Base-by-base conservation (phyloP, 768 basidiomycete species). In the Collybiopsis confluens region DNA sequence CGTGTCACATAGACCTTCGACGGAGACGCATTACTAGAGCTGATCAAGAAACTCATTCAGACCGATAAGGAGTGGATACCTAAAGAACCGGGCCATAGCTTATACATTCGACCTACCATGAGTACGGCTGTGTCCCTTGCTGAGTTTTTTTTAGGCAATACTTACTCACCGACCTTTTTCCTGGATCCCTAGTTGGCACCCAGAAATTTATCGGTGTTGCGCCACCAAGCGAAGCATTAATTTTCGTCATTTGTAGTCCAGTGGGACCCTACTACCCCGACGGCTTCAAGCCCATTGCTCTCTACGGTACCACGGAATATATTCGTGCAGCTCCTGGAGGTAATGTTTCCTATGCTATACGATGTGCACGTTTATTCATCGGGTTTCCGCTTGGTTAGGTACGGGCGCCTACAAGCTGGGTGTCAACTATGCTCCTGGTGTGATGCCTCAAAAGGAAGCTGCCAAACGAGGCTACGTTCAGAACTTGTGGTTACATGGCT, bases 41-140 rank as follows among this genome's bases (percentile, higher is more conserved):
- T 93, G 51, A 88, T 98, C 66, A 93, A 93, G 76, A 77, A 86
- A 68, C 87, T 98, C 61, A 74, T 98, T 61, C 78, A 80, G 18
- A 64, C 92, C 42, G 95, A 98, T 63, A 84, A 82, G 58, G 79
- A 89, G 56, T 98, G 95, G 95, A 90, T 98, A 61, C 96, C 96
- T 16, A 80, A 80, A 54, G 83, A 88, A 61, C 82, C 87, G 7
- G 93, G 92, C 15, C 86, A 96, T 70, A 94, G 92, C 68, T 70
- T 98, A 52, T 98, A 97, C 68, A 83, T 98, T 58, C 86, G 36
- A 30, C 45, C 52, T 2, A 53, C 52, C 28, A 40, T 53, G 42
- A 53, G 52, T 53, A 35, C 16, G 33, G 28, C 23, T 21, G 27
- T n/a, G 21, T 18, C n/a, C n/a, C n/a, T n/a, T n/a, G n/a, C n/a